These are phyloP conservation scores for Tetracladium setigerum DNA, from an alignment of 495 filamentous ascomycete genomes.

Conservation along the genomic window DNA sequence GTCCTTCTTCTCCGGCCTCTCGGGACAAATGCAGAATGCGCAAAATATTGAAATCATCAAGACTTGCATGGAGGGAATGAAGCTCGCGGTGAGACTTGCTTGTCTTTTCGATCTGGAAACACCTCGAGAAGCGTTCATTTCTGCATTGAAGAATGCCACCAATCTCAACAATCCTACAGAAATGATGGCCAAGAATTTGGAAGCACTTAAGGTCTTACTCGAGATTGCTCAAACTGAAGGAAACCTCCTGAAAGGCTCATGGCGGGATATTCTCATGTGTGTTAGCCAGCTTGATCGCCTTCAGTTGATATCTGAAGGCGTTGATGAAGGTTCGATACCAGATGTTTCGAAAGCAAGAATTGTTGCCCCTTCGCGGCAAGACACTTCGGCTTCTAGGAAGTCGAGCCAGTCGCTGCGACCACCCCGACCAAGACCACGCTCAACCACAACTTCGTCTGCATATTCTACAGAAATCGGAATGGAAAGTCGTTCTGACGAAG, in stretches of 20 bases:
- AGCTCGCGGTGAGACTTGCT: conserved; percentile 82
- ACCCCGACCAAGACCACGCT: conserved; percentile 52
- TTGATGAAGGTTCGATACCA: conserved; percentile 85
- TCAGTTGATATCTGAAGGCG: conserved; percentile 88
- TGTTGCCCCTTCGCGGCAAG: conserved; percentile 41
- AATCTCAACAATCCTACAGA: conserved; percentile 93
- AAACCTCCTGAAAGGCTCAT: conserved; percentile 79
- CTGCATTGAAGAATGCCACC: conserved; percentile 84
- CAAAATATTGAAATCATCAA: conserved; percentile 86
- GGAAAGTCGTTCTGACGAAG: conserved; percentile 84
- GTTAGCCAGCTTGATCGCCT: conserved; percentile 94
- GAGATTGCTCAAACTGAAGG: conserved; percentile 91
- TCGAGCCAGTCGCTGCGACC: conserved; percentile 55
- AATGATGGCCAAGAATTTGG: conserved; percentile 93
- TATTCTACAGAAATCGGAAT: conserved; percentile 84
- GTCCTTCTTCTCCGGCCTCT: conserved; percentile 92
- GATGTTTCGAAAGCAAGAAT: conserved; percentile 84
- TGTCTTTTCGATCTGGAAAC: conserved; percentile 91
- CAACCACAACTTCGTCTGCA: conserved; percentile 52
- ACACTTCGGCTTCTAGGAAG: conserved; percentile 48
- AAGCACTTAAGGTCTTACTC: conserved; percentile 82
- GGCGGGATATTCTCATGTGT: conserved; percentile 92
- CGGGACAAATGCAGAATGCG: conserved; percentile 83
- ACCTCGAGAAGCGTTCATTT: conserved; percentile 87
- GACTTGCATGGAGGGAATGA: conserved; percentile 91